Percentiles rank a stretch among this genome's conserved stretches.
phyloP scores from a whole-genome alignment of 768 basidiomycete genomes.

The Lentinula aciculospora region DNA sequence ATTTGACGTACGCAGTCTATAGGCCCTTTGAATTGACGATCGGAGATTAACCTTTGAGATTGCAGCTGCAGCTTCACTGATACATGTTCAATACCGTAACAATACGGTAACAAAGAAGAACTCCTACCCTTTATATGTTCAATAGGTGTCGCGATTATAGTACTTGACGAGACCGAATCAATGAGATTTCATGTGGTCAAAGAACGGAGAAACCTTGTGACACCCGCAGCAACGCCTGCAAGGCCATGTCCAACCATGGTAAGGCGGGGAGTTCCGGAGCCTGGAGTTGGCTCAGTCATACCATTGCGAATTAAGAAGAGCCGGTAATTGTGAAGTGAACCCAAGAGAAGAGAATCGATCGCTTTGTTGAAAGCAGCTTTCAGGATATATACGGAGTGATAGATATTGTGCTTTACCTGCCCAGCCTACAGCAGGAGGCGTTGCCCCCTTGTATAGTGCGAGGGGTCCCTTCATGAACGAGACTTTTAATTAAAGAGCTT shows the following conservation, averaged over 20 bases:
- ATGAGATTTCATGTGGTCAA: constrained; percentile 3
- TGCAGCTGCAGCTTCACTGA: constrained; percentile 68
- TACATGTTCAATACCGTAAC: neutral
- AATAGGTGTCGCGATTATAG: constrained; percentile 68
- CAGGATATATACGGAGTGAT: neutral
- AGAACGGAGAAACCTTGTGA: constrained; percentile 46
- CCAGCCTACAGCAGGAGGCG: constrained; percentile 71
- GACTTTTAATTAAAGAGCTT: constrained; percentile 2
- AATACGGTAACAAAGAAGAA: constrained; percentile 5
- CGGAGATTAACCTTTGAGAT: constrained; percentile 40
- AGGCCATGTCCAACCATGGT: constrained; percentile 60
- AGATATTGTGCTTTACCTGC: constrained; percentile 18
- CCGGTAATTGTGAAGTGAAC: constrained; percentile 70
- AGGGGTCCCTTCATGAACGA: constrained; percentile 39
- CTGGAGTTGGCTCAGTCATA: constrained; percentile 45
- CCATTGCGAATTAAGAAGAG: constrained; percentile 47
- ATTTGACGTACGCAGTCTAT: constrained; percentile 66
- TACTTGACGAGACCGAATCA: constrained; percentile 29
- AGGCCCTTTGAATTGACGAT: constrained; percentile 58
- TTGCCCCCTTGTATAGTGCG: constrained; percentile 71
- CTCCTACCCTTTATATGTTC: constrained; percentile 66
- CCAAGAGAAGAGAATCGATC: constrained; percentile 65
- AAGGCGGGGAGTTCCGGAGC: constrained; percentile 41
- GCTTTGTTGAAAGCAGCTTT: constrained; percentile 17
- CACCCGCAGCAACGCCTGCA: constrained; percentile 63